Evolutionary conservation across 345 rosid genomes (phyloP).

Genomic region (Anacardium occidentale): DNA sequence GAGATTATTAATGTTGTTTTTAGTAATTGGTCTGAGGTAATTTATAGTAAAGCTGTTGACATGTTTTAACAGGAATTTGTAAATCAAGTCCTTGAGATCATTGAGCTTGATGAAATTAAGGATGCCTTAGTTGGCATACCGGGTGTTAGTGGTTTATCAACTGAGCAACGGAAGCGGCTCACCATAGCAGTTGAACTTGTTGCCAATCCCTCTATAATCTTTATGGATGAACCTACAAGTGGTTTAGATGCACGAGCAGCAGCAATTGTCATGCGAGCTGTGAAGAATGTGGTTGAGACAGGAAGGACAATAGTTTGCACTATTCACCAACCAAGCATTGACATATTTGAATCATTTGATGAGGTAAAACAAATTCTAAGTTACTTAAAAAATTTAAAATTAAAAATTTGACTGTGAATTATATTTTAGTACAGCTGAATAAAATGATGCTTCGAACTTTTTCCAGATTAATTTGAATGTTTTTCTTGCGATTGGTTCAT

Average conservation of each 20-base stretch:
- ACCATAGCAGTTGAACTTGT: conserved; percentile 16
- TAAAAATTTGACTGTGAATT: not conserved
- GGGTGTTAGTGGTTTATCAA: conserved; percentile 8
- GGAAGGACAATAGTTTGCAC: conserved; percentile 20
- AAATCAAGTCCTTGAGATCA: conserved; percentile 3
- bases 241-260: conserved; percentile 20
- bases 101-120: conserved; percentile 11
- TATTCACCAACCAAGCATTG: conserved; percentile 13
- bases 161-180: conserved; percentile 9
- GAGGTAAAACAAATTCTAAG: conserved; percentile 9
- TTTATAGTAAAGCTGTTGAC: too few relatives aligned
- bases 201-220: conserved; percentile 12
- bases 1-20: too few relatives aligned
- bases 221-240: conserved; percentile 19
- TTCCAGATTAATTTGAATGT: too few relatives aligned
- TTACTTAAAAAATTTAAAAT: too few relatives aligned
- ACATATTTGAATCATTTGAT: conserved; percentile 13
- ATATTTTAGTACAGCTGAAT: too few relatives aligned
- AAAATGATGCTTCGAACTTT: too few relatives aligned
- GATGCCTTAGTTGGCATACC: conserved; percentile 15
- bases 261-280: conserved; percentile 11
- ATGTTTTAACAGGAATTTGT: conserved; percentile 8
- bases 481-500: too few relatives aligned
- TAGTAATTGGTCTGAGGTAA: too few relatives aligned
- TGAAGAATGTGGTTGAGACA: conserved; percentile 14